Base-by-base conservation (phyloP, 2,329 filamentous ascomycete species). In the Exophiala bonariae region DNA sequence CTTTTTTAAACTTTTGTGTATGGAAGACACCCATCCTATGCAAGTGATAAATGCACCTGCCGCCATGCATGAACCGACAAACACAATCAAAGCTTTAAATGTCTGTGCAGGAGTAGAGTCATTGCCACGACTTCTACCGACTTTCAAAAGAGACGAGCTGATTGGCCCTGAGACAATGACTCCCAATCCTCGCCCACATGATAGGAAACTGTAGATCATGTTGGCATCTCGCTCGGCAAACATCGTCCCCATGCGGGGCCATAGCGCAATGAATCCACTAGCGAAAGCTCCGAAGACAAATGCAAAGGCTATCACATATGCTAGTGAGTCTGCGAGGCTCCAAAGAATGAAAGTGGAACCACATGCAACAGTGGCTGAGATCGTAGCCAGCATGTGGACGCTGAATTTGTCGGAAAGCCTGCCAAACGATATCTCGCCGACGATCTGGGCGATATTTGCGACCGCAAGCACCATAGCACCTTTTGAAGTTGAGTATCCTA, bases 161-260 rank as follows among this genome's bases (percentile, higher is more conserved):
- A 80, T 59, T 0, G 77, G 77, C 3, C 77, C 77, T 48, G 68
- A 72, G 7, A 72, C 67, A 9, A 80, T 62, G 57, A 73, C 74
- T 4, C 77, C 76, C 14, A 79, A 65, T 0, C 77, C 77, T 30
- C 75, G 72, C 0, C 76, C 76, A 10, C 70, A 69, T 8, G 69
- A 69, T 48, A 80, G 61, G 13, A 72, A 65, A 0, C 69, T 71
- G 47, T 78, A 75, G 1, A 78, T 66, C 55, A 79, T 71, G 0
- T 72, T 70, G 2, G 71, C 64, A 36, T 79, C 76, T 36, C 62
- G 65, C 31, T 53, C 50, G 10, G 36, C 47, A 3, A 74, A 68
- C 28, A 73, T 66, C 13, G 63, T 66, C 22, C 75, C 68, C 18
- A 75, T 70, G 1, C 69, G 73, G 13, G 72, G 65, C 68, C 73